Evolutionary conservation across 768 basidiomycete species (phyloP), one percentile per base, ranked within the genome.

Genomic region (Brasilioporus rufonigricans): DNA sequence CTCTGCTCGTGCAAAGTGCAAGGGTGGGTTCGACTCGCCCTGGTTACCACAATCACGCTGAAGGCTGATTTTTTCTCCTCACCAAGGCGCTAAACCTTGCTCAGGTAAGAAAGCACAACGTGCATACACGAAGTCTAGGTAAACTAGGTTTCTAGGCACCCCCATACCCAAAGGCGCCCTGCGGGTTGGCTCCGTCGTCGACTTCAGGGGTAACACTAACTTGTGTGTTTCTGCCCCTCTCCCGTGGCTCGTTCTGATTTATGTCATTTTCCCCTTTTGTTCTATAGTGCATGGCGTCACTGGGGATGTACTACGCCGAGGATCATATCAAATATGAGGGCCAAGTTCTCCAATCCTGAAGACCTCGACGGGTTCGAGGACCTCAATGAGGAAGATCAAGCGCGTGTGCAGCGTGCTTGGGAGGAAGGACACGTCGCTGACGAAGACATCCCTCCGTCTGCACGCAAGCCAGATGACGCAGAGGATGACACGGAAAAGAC

Each of bases 341-440:
- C 76, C 13, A 70, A 74, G 3, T 79, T 88, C 57, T 74, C 77
- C 2, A 76, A 76, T 5, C 75, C 83, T 0, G 76, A 80, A 11
- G 91, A 94, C 1, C 74, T 96, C 35, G 94, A 98, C 66, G 94
- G 94, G 19, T 96, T 80, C 69, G 90, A 93, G 19, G 86, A 86
- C 0, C 78, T 93, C 44, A 73, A 64, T 0, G 72, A 76, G 1
- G 87, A 82, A 40, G 92, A 95, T 66, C 77, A 95, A 70, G 82
- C 77, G 6, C 86, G 83, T 55, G 68, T 97, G 39, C 73, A 68
- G 52, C 82, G 78, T 63, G 93, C 95, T 1, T 92, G 82, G 77
- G 81, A 89, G 46, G 81, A 78, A 1, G 93, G 88, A 5, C 77
- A 85, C 32, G 89, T 97, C 46, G 91, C 83, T 7, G 84, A 87